These are phyloP conservation scores for Dunaliella primolecta DNA, from an alignment of 139 green algal genomes.

Conservation along the genomic window DNA sequence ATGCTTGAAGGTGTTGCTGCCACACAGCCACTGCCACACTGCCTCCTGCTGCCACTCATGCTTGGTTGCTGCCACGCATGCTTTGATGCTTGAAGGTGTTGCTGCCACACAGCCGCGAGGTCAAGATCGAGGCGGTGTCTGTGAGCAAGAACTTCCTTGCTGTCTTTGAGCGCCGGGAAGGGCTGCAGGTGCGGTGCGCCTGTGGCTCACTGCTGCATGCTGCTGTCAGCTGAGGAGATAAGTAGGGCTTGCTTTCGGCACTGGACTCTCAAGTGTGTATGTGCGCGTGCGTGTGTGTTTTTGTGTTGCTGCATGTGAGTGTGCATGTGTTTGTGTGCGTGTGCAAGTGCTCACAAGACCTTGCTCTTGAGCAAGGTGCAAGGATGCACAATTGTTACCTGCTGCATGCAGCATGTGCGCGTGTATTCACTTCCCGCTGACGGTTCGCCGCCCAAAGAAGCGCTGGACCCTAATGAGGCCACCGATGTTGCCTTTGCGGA, in stretches of 20 bases:
- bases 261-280: not conserved
- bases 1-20: too few species aligned
- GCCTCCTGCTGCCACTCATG: too few species aligned
- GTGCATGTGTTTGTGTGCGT: not conserved
- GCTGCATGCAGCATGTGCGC: conserved; percentile 25
- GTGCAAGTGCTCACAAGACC: too few species aligned
- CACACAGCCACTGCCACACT: too few species aligned
- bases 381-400: not conserved
- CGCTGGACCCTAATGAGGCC: conserved; percentile 31
- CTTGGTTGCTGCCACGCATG: too few species aligned
- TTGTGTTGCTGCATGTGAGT: not conserved
- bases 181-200: conserved; percentile 26
- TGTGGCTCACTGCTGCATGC: too few species aligned
- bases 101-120: conserved; percentile 67
- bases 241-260: too few species aligned
- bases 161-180: conserved; percentile 46
- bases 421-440: conserved; percentile 46
- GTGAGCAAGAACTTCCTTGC: conserved; percentile 45
- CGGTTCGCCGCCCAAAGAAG: conserved; percentile 21
- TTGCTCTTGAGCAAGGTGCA: not conserved
- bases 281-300: not conserved
- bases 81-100: too few species aligned
- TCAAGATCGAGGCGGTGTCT: conserved; percentile 72
- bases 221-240: too few species aligned
- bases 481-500: conserved; percentile 67